phyloP scores from a whole-genome alignment of 305 asterid species.

The Withania somnifera region DNA sequence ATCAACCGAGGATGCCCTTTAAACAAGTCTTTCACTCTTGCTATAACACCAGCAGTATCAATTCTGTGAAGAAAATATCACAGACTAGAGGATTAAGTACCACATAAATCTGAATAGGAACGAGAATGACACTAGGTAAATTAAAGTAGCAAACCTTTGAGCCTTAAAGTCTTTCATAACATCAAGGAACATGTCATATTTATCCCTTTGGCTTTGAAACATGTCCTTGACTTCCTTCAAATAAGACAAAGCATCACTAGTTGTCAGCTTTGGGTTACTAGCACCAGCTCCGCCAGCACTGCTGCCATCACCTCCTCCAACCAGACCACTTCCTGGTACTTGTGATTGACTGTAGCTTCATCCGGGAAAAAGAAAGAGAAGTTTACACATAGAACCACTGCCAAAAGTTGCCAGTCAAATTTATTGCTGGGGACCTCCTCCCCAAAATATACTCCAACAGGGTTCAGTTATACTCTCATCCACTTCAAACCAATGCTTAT shows the following conservation, averaged over 20 bases:
- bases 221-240: slow-evolving; percentile 95
- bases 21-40: slow-evolving; percentile 83
- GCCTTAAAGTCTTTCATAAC: slow-evolving; percentile 99
- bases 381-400: neutral
- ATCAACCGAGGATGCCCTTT: slow-evolving; percentile 87
- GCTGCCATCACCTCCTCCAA: slow-evolving; percentile 31
- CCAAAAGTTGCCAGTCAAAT: neutral
- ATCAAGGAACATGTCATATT: slow-evolving; percentile 90
- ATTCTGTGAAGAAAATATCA: slow-evolving; percentile 36
- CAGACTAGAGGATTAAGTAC: neutral
- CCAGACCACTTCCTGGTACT: slow-evolving; percentile 16
- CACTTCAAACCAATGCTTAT: neutral
- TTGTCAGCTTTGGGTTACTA: slow-evolving; percentile 66
- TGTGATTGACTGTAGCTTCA: slow-evolving; percentile 30
- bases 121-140: neutral
- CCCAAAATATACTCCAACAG: neutral
- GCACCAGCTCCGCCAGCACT: slow-evolving; percentile 36
- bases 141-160: slow-evolving; percentile 58
- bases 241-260: slow-evolving; percentile 84
- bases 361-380: neutral
- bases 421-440: neutral
- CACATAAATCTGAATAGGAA: neutral
- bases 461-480: neutral
- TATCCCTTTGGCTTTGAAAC: slow-evolving; percentile 89
- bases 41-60: slow-evolving; percentile 86